Conservation (phyloP, 148 eudicot genomes). For the Diospyros lotus region DNA sequence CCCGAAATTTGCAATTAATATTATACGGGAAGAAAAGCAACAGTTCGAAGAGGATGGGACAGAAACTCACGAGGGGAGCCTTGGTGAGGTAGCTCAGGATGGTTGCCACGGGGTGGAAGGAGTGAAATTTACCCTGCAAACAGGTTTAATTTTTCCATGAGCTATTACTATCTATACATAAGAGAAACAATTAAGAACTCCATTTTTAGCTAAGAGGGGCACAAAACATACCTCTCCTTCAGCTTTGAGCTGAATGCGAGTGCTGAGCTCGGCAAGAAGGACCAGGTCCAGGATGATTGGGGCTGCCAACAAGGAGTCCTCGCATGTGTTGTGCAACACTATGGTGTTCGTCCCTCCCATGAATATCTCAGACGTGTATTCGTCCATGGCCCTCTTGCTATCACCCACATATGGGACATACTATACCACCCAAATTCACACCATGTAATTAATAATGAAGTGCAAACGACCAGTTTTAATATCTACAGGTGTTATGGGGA, state of each 20-base stretch:
- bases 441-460: not conserved
- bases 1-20: not conserved
- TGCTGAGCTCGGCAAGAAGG: slow-evolving; percentile 90
- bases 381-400: slow-evolving; percentile 99
- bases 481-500: too few relatives aligned
- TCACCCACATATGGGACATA: slow-evolving; percentile 98
- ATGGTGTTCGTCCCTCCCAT: slow-evolving; percentile 94
- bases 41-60: not conserved
- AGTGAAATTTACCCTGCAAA: slow-evolving; percentile 83
- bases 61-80: slow-evolving; percentile 86
- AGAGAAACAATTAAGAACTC: not conserved
- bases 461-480: too few relatives aligned
- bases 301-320: slow-evolving; percentile 92
- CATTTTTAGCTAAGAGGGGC: too few relatives aligned
- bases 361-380: slow-evolving; percentile 96
- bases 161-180: not conserved
- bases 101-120: slow-evolving; percentile 94
- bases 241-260: slow-evolving; percentile 88
- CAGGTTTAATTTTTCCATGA: not conserved
- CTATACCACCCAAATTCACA: slow-evolving; percentile 23
- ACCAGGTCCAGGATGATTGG: slow-evolving; percentile 94
- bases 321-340: slow-evolving; percentile 94
- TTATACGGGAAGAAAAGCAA: not conserved
- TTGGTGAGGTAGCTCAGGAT: slow-evolving; percentile 93
- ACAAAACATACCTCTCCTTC: slow-evolving; percentile 58